Evolutionary conservation across 2,329 filamentous ascomycete species (phyloP).

Genomic region (Colletotrichum eleusines): DNA sequence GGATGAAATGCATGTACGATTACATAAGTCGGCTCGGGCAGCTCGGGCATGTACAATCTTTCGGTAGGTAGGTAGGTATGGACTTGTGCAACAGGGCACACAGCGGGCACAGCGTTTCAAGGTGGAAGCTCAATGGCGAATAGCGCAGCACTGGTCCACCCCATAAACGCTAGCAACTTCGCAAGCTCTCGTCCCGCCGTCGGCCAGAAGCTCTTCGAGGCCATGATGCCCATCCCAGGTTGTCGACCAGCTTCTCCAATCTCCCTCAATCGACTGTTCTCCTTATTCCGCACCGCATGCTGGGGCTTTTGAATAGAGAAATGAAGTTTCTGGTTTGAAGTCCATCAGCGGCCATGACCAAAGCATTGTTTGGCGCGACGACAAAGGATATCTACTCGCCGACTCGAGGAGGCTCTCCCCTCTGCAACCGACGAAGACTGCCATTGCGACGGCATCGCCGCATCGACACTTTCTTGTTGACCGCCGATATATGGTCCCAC

Average conservation of each 20-base stretch:
- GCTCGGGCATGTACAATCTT: background rate
- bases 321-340: constrained; percentile 20
- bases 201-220: constrained; percentile 3
- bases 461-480: background rate
- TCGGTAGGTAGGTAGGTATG: background rate
- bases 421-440: constrained; percentile 10
- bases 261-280: background rate
- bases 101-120: background rate
- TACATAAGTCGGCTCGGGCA: background rate
- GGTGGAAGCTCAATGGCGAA: constrained; percentile 2
- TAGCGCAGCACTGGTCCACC: background rate
- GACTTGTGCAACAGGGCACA: background rate
- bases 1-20: background rate
- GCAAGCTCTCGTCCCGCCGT: constrained; percentile 16
- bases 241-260: constrained; percentile 11
- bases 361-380: constrained; percentile 21
- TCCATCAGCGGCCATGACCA: constrained; percentile 37
- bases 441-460: constrained; percentile 22
- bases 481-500: constrained; percentile 11
- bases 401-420: constrained; percentile 7
- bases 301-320: constrained; percentile 12
- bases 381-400: constrained; percentile 28
- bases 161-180: constrained; percentile 1
- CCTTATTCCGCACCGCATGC: background rate
- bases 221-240: constrained; percentile 4